These are phyloP conservation scores for Pycnococcus provasolii DNA, from an alignment of 139 green algal species.

Conservation along the genomic window DNA sequence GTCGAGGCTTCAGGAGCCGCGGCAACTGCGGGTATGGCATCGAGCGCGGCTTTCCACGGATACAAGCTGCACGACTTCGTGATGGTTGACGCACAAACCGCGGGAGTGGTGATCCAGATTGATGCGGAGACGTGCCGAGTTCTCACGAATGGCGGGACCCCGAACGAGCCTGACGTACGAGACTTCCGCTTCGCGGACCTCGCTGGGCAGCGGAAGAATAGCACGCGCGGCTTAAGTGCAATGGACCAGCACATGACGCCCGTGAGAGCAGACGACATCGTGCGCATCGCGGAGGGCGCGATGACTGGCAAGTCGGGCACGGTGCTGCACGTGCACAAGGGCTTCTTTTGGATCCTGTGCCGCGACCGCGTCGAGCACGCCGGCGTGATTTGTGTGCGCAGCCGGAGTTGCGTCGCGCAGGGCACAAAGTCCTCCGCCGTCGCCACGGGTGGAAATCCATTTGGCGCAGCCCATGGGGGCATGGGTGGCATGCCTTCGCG, in stretches of 20 bases:
- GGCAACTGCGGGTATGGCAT: slow-evolving; percentile 49
- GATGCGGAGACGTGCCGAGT: slow-evolving; percentile 54
- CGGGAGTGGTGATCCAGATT: slow-evolving; percentile 64
- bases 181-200: slow-evolving; percentile 63
- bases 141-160: slow-evolving; percentile 44
- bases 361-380: slow-evolving; percentile 19
- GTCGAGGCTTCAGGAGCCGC: slow-evolving; percentile 41
- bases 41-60: slow-evolving; percentile 3
- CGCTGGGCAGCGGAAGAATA: slow-evolving; percentile 55
- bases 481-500: too few species aligned
- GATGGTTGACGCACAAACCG: slow-evolving; percentile 47
- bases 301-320: slow-evolving; percentile 28
- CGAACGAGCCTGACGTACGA: slow-evolving; percentile 59
- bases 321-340: slow-evolving; percentile 62
- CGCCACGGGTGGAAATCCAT: not conserved
- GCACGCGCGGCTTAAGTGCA: slow-evolving; percentile 37
- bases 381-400: slow-evolving; percentile 14
- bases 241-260: slow-evolving; percentile 33
- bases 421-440: not conserved
- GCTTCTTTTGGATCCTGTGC: slow-evolving; percentile 44
- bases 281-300: slow-evolving; percentile 49
- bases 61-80: slow-evolving; percentile 93
- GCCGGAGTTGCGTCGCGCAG: slow-evolving; percentile 10
- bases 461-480: not conserved
- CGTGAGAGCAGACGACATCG: slow-evolving; percentile 34